Evolutionary conservation across 768 basidiomycete genomes (phyloP).

Genomic region (Suillus luteus): DNA sequence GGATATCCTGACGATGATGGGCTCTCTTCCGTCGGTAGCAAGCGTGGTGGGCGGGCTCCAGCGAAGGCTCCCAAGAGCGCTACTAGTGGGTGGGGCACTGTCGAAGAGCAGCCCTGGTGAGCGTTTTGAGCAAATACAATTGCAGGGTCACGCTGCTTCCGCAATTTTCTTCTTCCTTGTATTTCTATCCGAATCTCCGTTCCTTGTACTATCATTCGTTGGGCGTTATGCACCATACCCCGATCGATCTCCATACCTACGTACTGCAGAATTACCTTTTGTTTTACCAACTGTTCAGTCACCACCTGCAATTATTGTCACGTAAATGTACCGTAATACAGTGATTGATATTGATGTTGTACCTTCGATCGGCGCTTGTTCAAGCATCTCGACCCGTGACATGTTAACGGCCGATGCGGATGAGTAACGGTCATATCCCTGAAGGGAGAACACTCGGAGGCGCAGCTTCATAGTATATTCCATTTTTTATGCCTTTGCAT

Average conservation of each 20-base stretch:
- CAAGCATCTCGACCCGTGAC: too few relatives aligned
- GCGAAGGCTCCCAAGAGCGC: constrained; percentile 19
- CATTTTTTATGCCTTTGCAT: too few relatives aligned
- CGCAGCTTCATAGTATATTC: too few relatives aligned
- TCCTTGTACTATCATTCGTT: neutral
- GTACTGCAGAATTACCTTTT: neutral
- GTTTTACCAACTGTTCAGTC: neutral
- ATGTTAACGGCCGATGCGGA: too few relatives aligned
- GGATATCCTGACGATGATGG: constrained; percentile 1
- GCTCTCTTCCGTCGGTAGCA: constrained; percentile 16
- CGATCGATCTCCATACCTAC: neutral
- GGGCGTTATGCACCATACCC: constrained; percentile 2
- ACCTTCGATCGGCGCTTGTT: neutral
- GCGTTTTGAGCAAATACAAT: neutral
- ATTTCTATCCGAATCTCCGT: neutral
- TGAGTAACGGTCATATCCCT: too few relatives aligned
- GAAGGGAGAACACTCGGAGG: too few relatives aligned
- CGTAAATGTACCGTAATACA: neutral
- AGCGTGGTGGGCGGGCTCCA: constrained; percentile 12
- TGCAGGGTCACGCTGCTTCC: too few relatives aligned
- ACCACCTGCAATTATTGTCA: neutral
- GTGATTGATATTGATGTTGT: neutral
- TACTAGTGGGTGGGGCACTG: constrained; percentile 30
- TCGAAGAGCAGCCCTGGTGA: constrained; percentile 28
- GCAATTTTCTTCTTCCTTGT: neutral